Evolutionary conservation across 2,329 filamentous ascomycete genomes (phyloP).

Genomic region (Rutstroemia sp.): DNA sequence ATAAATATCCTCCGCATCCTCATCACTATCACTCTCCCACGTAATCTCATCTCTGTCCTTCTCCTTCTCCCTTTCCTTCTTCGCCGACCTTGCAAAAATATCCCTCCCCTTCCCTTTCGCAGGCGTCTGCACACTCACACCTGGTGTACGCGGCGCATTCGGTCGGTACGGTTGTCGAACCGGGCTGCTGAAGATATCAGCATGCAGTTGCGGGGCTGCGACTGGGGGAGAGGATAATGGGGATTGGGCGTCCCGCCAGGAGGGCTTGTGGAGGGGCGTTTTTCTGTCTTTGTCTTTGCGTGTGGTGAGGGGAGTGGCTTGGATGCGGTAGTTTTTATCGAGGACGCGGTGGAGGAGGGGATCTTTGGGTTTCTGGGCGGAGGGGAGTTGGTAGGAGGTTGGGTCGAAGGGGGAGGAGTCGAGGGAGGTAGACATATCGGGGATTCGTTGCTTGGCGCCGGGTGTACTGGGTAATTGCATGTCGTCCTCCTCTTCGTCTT

Average conservation of each 20-base stretch:
- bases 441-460: slow-evolving; percentile 39
- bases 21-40: slow-evolving; percentile 64
- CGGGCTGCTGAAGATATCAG: slow-evolving; percentile 79
- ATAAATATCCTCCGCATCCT: slow-evolving; percentile 52
- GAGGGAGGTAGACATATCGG: slow-evolving; percentile 58
- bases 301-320: slow-evolving; percentile 73
- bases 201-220: slow-evolving; percentile 72
- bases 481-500: slow-evolving; percentile 34
- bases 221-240: slow-evolving; percentile 66
- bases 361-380: slow-evolving; percentile 45
- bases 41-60: slow-evolving; percentile 40
- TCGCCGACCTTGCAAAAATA: slow-evolving; percentile 33
- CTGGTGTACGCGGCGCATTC: slow-evolving; percentile 59
- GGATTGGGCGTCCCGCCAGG: slow-evolving; percentile 26
- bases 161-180: slow-evolving; percentile 36
- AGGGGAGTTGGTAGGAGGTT: slow-evolving; percentile 32
- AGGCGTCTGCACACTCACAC: slow-evolving; percentile 80
- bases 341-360: slow-evolving; percentile 84
- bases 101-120: slow-evolving; percentile 44
- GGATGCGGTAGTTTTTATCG: slow-evolving; percentile 90
- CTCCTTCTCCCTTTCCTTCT: slow-evolving; percentile 32
- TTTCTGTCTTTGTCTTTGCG: slow-evolving; percentile 8
- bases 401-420: slow-evolving; percentile 49
- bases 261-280: slow-evolving; percentile 26
- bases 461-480: slow-evolving; percentile 31